These are phyloP conservation scores for Colletotrichum tropicicola DNA, from an alignment of 2,329 filamentous ascomycete genomes.

Conservation along the genomic window DNA sequence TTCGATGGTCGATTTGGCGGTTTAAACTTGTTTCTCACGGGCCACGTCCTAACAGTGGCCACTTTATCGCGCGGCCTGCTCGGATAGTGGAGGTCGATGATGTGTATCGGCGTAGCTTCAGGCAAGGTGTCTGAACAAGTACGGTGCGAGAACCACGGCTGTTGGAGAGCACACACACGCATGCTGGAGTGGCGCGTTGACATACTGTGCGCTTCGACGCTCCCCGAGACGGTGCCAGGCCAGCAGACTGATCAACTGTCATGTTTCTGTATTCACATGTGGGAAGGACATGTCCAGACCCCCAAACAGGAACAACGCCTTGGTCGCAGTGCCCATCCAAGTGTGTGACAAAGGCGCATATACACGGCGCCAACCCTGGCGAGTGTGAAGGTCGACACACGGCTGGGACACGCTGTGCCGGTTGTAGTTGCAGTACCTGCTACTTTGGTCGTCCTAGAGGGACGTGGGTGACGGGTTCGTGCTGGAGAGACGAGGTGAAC, in stretches of 20 bases:
- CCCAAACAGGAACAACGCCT: not conserved
- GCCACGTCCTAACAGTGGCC: not conserved
- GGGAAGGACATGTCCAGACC: not conserved
- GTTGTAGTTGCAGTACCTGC: constrained; percentile 6
- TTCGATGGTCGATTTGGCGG: not conserved
- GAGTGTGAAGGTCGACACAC: constrained; percentile 5
- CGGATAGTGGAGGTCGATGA: constrained; percentile 6
- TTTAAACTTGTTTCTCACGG: not conserved
- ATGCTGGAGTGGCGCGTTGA: no score
- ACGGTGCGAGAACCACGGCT: not conserved
- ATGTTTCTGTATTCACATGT: not conserved
- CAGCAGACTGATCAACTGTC: not conserved
- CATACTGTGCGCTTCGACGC: no score
- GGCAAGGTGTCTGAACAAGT: not conserved
- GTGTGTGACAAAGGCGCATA: constrained; percentile 10
- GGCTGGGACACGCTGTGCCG: not conserved
- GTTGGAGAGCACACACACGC: no score
- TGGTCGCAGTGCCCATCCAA: no score
- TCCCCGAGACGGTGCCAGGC: no score
- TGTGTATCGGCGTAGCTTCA: constrained; percentile 18
- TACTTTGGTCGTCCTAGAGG: no score
- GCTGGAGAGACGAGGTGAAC: constrained; percentile 6
- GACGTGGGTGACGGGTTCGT: constrained; percentile 7
- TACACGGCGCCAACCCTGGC: not conserved
- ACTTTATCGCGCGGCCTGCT: not conserved